These are phyloP conservation scores for Bolboschoenoplectus hybrid DNA, from an alignment of 202 grass and related monocot genomes.

Conservation along the genomic window DNA sequence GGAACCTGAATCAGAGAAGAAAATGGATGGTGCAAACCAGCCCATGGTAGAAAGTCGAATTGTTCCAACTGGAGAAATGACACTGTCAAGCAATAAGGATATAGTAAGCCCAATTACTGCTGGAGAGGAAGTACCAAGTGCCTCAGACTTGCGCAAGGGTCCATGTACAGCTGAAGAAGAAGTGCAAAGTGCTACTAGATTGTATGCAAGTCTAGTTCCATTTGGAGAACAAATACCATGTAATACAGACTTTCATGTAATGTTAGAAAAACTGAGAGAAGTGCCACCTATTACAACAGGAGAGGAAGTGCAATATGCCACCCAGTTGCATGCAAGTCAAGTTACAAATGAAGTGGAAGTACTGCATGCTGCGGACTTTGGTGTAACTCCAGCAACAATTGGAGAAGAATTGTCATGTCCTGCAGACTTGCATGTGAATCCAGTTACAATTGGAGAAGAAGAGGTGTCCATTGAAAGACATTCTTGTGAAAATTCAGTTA, in stretches of 20 bases:
- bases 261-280: neutral
- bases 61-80: neutral
- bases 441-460: slow-evolving; percentile 14
- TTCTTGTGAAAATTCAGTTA: neutral
- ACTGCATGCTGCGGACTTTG: neutral
- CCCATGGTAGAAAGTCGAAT: neutral
- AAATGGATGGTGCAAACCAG: slow-evolving; percentile 28
- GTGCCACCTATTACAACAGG: slow-evolving; percentile 19
- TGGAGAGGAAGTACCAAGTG: neutral
- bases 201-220: slow-evolving; percentile 5
- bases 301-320: slow-evolving; percentile 18
- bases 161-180: neutral
- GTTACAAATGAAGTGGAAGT: slow-evolving; percentile 15
- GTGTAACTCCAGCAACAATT: neutral
- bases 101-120: neutral
- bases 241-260: neutral
- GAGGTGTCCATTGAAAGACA: neutral
- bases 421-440: neutral
- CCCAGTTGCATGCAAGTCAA: neutral
- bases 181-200: neutral
- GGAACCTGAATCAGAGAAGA: slow-evolving; percentile 33
- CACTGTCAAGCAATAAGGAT: neutral
- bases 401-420: neutral
- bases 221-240: neutral
- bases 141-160: neutral